These are phyloP conservation scores for Rubia occidens DNA, from an alignment of 305 asterid genomes.

Conservation along the genomic window DNA sequence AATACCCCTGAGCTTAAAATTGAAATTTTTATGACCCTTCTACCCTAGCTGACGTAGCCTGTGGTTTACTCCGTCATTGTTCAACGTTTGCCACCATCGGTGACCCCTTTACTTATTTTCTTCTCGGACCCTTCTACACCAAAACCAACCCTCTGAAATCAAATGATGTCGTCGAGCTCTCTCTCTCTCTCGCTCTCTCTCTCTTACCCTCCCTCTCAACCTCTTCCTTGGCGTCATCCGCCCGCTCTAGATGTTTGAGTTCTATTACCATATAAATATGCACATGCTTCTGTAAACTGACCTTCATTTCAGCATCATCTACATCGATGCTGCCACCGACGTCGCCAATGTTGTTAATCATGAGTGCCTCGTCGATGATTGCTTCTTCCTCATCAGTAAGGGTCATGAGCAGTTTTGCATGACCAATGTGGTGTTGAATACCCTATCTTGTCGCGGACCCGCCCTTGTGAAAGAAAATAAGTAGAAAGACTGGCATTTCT, in stretches of 20 bases:
- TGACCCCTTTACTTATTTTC: background rate
- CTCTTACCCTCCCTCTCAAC: slow-evolving; percentile 73
- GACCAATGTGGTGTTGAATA: slow-evolving; percentile 48
- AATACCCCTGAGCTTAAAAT: too few relatives aligned
- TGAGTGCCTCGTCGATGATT: slow-evolving; percentile 81
- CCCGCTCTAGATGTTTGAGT: slow-evolving; percentile 85
- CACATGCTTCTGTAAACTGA: slow-evolving; percentile 90
- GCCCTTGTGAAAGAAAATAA: too few relatives aligned
- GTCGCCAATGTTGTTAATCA: slow-evolving; percentile 79
- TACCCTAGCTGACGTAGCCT: too few relatives aligned
- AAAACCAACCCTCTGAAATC: slow-evolving; percentile 31
- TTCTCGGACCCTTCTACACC: slow-evolving; percentile 64
- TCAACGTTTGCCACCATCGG: too few relatives aligned
- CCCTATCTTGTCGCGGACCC: too few relatives aligned
- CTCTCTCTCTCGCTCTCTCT: slow-evolving; percentile 41
- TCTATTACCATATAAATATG: slow-evolving; percentile 89
- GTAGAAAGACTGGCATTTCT: slow-evolving; percentile 19
- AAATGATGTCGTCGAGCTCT: slow-evolving; percentile 71
- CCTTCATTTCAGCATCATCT: slow-evolving; percentile 88
- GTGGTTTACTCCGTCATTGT: too few relatives aligned
- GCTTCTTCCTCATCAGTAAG: slow-evolving; percentile 79
- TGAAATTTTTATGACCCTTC: too few relatives aligned
- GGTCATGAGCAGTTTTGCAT: slow-evolving; percentile 94
- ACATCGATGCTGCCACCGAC: slow-evolving; percentile 71
- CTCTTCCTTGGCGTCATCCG: slow-evolving; percentile 86